These are phyloP conservation scores for Colletotrichum siamense DNA, from an alignment of 2,329 filamentous ascomycete genomes.

Conservation along the genomic window DNA sequence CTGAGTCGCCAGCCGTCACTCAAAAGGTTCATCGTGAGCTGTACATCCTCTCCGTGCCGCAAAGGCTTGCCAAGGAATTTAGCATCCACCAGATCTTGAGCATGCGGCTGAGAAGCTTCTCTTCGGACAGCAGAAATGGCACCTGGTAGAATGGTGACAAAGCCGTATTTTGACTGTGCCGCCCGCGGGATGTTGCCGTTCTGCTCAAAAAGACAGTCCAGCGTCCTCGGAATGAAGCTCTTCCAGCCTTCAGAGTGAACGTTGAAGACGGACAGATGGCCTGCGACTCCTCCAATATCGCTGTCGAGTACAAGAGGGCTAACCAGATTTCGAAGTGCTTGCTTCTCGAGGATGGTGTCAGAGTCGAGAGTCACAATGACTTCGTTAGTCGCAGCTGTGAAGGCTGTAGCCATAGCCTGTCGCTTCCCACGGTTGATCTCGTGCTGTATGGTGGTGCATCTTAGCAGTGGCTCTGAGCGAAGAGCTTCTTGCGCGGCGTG, in stretches of 20 bases:
- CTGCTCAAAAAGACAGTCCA: conserved; percentile 1
- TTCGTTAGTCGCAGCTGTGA: background rate
- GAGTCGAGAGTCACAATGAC: background rate
- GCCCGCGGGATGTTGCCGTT: conserved; percentile 1
- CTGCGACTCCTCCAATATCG: background rate
- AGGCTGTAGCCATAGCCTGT: background rate
- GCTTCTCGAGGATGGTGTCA: background rate
- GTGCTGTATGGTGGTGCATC: background rate
- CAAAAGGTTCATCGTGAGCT: background rate
- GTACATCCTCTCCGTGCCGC: background rate
- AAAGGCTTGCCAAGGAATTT: background rate
- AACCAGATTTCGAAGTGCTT: background rate
- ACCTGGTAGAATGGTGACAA: background rate
- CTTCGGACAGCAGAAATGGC: background rate
- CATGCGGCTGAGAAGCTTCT: background rate
- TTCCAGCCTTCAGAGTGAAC: background rate
- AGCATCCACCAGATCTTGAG: background rate
- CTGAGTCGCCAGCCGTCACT: background rate
- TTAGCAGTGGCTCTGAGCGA: background rate
- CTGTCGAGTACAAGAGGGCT: background rate
- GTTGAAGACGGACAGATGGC: background rate
- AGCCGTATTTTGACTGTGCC: background rate
- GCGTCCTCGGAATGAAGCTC: background rate
- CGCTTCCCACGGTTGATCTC: background rate
- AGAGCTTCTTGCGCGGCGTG: background rate